Conservation (phyloP, 2,329 filamentous ascomycete genomes). For the Nannizzia gypsea region DNA sequence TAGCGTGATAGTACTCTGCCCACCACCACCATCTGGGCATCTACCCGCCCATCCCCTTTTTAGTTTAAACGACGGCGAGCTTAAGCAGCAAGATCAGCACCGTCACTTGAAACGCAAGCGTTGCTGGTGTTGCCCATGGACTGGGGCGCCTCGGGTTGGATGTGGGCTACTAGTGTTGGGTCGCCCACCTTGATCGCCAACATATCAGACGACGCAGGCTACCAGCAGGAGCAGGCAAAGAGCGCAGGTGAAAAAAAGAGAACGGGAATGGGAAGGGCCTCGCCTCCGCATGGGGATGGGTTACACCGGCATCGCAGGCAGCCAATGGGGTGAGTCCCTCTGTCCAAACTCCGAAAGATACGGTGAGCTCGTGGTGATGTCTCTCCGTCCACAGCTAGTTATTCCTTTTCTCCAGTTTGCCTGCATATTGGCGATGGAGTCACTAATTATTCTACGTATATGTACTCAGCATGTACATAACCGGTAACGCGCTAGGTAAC, state of each 20-base stretch:
- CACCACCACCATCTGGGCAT: not conserved
- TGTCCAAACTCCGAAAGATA: not conserved
- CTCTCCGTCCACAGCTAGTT: not conserved
- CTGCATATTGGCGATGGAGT: not conserved
- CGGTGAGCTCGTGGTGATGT: not conserved
- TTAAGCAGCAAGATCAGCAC: not conserved
- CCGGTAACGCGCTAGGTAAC: too few species aligned
- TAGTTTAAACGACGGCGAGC: not conserved
- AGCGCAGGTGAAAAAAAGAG: not conserved
- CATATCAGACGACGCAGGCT: not conserved
- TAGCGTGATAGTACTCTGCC: not conserved
- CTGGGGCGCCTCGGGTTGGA: not conserved
- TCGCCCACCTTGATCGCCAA: not conserved
- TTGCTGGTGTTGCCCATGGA: not conserved
- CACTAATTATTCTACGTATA: not conserved
- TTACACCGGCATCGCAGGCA: not conserved
- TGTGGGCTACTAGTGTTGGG: not conserved
- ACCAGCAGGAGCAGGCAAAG: not conserved
- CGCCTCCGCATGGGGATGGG: constrained; percentile 2
- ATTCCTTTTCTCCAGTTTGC: not conserved
- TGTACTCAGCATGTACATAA: not conserved
- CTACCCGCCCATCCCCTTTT: not conserved
- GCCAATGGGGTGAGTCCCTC: constrained; percentile 1
- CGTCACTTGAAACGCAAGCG: constrained; percentile 3
- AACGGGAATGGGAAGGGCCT: not conserved